These are phyloP conservation scores for Colletotrichum sublineola DNA, from an alignment of 2,329 filamentous ascomycete genomes.

Conservation along the genomic window DNA sequence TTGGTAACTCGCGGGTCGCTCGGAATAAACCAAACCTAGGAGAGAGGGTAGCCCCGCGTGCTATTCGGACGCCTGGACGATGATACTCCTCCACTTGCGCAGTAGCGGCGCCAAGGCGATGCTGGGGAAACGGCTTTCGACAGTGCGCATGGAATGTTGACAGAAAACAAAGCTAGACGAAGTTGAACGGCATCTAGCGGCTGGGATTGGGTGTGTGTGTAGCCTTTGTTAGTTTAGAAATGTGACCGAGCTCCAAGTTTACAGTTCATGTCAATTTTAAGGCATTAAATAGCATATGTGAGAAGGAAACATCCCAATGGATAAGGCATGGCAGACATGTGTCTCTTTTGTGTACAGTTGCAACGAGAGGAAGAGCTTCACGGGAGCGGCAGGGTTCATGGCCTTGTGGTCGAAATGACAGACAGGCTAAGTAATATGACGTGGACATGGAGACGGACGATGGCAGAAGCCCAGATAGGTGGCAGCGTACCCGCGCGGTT, in stretches of 20 bases:
- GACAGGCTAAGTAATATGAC: background rate
- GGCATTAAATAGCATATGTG: background rate
- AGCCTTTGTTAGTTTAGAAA: background rate
- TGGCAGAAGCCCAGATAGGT: background rate
- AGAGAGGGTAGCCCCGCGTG: slow-evolving; percentile 1
- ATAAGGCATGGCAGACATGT: slow-evolving; percentile 7
- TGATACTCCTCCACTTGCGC: background rate
- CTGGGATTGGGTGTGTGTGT: background rate
- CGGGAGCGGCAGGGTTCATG: background rate
- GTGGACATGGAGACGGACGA: background rate
- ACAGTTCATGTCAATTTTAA: background rate
- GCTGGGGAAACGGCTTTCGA: slow-evolving; percentile 26
- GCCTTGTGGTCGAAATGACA: background rate
- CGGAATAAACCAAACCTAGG: slow-evolving; percentile 19
- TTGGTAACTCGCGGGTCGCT: background rate
- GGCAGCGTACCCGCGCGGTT: too few relatives aligned
- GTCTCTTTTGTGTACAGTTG: background rate
- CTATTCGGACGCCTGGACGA: background rate
- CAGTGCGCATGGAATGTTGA: slow-evolving; percentile 35
- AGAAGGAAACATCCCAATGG: slow-evolving; percentile 7
- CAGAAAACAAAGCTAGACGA: slow-evolving; percentile 28
- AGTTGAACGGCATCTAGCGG: slow-evolving; percentile 1
- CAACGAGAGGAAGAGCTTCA: slow-evolving; percentile 8
- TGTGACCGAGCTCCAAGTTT: slow-evolving; percentile 4
- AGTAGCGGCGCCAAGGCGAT: background rate